These are phyloP conservation scores for Fusarium abutilonis DNA, from an alignment of 2,329 filamentous ascomycete genomes.

Conservation along the genomic window DNA sequence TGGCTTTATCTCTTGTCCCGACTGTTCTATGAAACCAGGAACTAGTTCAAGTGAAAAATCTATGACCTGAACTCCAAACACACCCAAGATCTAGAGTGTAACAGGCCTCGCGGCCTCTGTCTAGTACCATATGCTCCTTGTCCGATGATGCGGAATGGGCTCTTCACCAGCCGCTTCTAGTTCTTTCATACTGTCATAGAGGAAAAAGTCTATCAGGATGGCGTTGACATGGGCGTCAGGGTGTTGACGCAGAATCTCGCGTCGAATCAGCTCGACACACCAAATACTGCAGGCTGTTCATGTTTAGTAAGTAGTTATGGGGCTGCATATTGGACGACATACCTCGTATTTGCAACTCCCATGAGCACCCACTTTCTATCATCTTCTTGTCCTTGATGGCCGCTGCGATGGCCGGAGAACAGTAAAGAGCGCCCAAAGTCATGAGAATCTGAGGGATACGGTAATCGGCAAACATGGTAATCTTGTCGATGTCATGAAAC, in stretches of 20 bases:
- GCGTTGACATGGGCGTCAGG: constrained; percentile 81
- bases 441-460: constrained; percentile 94
- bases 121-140: constrained; percentile 94
- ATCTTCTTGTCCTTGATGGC: constrained; percentile 71
- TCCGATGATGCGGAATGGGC: constrained; percentile 80
- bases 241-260: constrained; percentile 79
- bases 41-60: constrained; percentile 24
- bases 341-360: constrained; percentile 90
- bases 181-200: constrained; percentile 95
- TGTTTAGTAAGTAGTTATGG: constrained; percentile 15
- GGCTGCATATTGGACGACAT: constrained; percentile 31
- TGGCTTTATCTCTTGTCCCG: constrained; percentile 32
- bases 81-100: constrained; percentile 16
- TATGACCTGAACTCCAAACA: constrained; percentile 32
- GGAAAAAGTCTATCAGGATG: constrained; percentile 94
- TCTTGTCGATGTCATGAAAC: constrained; percentile 91
- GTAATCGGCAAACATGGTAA: constrained; percentile 99
- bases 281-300: constrained; percentile 85
- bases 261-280: constrained; percentile 88
- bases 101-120: constrained; percentile 19
- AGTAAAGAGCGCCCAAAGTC: constrained; percentile 81
- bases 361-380: constrained; percentile 76
- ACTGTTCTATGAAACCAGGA: constrained; percentile 27
- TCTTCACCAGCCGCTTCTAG: constrained; percentile 71
- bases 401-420: constrained; percentile 80